Base-by-base conservation (phyloP, 2,329 filamentous ascomycete genomes). In the Paracoccidioides lutzii region DNA sequence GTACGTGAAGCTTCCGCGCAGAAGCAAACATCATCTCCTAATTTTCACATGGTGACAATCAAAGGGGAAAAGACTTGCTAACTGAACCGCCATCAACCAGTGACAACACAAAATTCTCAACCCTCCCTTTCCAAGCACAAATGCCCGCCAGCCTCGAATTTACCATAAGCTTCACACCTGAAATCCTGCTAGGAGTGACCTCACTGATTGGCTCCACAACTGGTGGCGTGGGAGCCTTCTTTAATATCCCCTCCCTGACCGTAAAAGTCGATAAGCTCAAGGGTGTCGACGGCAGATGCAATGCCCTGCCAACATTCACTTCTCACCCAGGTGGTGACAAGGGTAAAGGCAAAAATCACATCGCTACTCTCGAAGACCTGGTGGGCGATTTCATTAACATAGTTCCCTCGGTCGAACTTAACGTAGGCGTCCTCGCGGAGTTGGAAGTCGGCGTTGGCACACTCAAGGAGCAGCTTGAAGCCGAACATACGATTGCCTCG, bases 141-240 rank as follows among this genome's bases (percentile, higher is more conserved):
- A 37, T 37, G 12, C 38, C 55, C 45, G 52, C 46, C 4, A 52
- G 55, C 44, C 30, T 64, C 3, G 48, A 54, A 7, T 60, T 60
- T 30, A 55, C 57, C 30, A 38, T 58, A 22, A 52, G 48, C 28
- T 64, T 64, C 50, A 56, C 52, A 5, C 59, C 60, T 2, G 58
- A 62, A 51, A 58, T 64, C 43, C 60, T 62, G 4, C 58, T 63
- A 22, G 60, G 60, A 22, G 46, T 64, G 42, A 52, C 37, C 30
- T 59, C 59, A 12, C 28, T 52, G 9, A 46, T 52, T 35, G 55
- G 55, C 4, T 14, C 33, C 15, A 56, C 58, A 43, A 59, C n/a
- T 0, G 62, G 63, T 2, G 63, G 61, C 4, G 57, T 64, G 3
- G 63, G 63, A 1, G 61, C 60, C 12, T 61, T 57, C 46, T 54